Conservation (phyloP, 139 green algal species). For the Coelastrella sp. region DNA sequence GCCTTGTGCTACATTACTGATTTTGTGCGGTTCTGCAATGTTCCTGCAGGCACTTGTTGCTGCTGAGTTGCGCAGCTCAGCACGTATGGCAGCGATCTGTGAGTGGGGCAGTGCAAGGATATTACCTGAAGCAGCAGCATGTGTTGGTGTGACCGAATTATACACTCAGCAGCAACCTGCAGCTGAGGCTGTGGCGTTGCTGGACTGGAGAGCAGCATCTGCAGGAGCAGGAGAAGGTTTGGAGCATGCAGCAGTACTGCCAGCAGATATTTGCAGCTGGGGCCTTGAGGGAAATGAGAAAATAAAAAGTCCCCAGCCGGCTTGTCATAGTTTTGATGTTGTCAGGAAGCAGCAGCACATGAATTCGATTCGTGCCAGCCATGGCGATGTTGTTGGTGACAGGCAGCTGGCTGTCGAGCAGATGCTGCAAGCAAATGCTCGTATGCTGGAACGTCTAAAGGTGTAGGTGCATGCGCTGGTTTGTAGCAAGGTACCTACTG, state of each 20-base stretch:
- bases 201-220: neutral
- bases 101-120: conserved; percentile 32
- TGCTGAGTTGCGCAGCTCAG: conserved; percentile 46
- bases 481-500: neutral
- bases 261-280: no score
- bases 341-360: no score
- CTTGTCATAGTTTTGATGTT: no score
- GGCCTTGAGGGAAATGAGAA: no score
- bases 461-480: neutral
- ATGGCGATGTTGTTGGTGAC: no score
- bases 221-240: neutral
- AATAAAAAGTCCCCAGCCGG: no score
- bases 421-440: conserved; percentile 44
- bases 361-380: no score
- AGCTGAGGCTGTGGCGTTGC: neutral
- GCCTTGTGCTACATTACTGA: no score
- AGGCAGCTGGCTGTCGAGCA: conserved; percentile 34
- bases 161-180: neutral
- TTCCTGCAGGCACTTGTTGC: neutral
- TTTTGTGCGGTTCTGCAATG: no score
- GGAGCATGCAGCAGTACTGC: neutral
- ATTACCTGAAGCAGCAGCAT: neutral
- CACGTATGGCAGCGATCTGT: conserved; percentile 49
- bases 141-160: neutral
- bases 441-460: conserved; percentile 36